Evolutionary conservation across 441 rosid genomes (phyloP), one percentile per base, ranked within the genome.

Genomic region (Eutrema salsugineum): DNA sequence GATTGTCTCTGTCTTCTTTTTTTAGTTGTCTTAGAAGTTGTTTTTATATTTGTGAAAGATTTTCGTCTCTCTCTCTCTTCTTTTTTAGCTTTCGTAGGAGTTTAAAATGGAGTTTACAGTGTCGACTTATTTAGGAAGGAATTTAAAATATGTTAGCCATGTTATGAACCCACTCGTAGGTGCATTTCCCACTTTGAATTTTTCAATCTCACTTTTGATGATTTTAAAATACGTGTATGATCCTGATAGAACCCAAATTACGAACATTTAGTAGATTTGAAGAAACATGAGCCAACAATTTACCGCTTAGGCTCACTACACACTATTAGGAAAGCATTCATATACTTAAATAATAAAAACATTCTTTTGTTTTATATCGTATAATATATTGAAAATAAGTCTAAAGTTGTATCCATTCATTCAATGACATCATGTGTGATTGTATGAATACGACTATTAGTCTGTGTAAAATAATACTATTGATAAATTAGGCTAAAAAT

Each of bases 91-190:
- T 11, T 36, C 24, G 59, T 55, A 64, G 51, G 71, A 72, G 58
- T 64, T 46, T 56, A 42, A 44, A n/a, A 64, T 55, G 65, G 71
- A 46, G n/a, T 55, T 46, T 72, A 16, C 50, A 57, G 46, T 44
- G 65, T 61, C 46, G 64, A 24, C 50, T 9, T 36, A 55, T 46
- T 12, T 27, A 35, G 44, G 66, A 55, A 72, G 6, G 44, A 72
- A 36, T 64, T 64, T 16, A 55, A 32, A 55, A 55, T 16, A 32
- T 55, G 14, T 11, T 27, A 55, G 69, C 48, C 76, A 63, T 63
- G 70, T 63, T 63, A 35, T 71, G 48, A 48, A 43, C 63, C n/a
- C 70, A 53, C 48, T 53, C 49, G 17, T 72, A 54, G 53, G 39
- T 43, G 44, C 56, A 71, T 54, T 43, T 54, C n/a, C n/a, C n/a